A percentile compares a stretch with the other conserved stretches of the same genome.
Conservation (phyloP, 2,329 filamentous ascomycete species). For the Escovopsis sp. region DNA sequence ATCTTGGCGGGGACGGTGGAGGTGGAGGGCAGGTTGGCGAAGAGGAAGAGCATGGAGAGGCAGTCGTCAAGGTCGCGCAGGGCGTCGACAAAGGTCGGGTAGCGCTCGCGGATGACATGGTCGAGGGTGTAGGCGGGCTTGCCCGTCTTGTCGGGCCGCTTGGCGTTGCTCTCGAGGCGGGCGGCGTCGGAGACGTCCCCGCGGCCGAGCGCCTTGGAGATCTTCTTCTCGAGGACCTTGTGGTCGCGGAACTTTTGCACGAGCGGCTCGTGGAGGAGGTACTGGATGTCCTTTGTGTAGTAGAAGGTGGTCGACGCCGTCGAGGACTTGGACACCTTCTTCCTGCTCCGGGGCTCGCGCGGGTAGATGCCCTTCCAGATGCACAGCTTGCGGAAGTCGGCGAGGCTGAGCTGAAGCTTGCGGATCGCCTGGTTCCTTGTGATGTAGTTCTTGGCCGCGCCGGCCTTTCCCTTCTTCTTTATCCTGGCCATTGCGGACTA, state of each 20-base stretch:
- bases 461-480: slow-evolving; percentile 86
- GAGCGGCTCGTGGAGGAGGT: slow-evolving; percentile 90
- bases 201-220: slow-evolving; percentile 76
- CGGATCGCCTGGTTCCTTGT: slow-evolving; percentile 93
- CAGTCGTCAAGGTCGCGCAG: slow-evolving; percentile 92
- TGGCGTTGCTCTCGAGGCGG: slow-evolving; percentile 73
- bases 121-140: slow-evolving; percentile 84
- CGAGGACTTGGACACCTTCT: slow-evolving; percentile 86
- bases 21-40: slow-evolving; percentile 88
- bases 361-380: slow-evolving; percentile 99
- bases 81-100: slow-evolving; percentile 92
- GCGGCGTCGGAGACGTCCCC: slow-evolving; percentile 83
- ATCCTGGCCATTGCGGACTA: slow-evolving; percentile 49
- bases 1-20: slow-evolving; percentile 85
- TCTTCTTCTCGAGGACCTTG: slow-evolving; percentile 95
- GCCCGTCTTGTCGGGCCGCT: slow-evolving; percentile 77
- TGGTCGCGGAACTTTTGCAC: slow-evolving; percentile 93
- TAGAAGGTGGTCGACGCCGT: slow-evolving; percentile 87
- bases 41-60: slow-evolving; percentile 91
- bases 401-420: slow-evolving; percentile 92
- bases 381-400: slow-evolving; percentile 94
- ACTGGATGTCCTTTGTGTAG: slow-evolving; percentile 91
- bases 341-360: slow-evolving; percentile 89
- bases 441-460: slow-evolving; percentile 95
- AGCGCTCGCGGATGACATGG: slow-evolving; percentile 94